Evolutionary conservation across 2,329 filamentous ascomycete species (phyloP).

Genomic region (Claviceps fusiformis): DNA sequence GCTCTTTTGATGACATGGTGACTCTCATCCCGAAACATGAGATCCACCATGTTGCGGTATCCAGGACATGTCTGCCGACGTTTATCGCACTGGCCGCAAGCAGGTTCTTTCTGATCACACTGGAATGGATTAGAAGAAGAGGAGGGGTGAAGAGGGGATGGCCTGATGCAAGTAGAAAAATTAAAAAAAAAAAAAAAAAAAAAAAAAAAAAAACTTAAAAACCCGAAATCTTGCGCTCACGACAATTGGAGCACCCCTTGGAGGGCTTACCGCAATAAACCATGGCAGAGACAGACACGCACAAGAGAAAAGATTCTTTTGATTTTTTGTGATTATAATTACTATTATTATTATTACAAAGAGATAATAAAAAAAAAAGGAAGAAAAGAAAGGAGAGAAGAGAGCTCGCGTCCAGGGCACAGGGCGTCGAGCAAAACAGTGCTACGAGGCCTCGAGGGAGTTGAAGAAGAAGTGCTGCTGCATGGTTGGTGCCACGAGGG

Average conservation of each 20-base stretch:
- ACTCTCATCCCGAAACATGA: slow-evolving; percentile 46
- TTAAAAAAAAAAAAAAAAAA: too few relatives aligned
- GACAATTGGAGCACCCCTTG: slow-evolving; percentile 41
- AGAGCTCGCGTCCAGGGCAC: too few relatives aligned
- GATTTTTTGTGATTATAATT: too few relatives aligned
- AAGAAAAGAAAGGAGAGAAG: too few relatives aligned
- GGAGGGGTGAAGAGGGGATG: too few relatives aligned
- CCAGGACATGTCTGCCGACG: slow-evolving; percentile 38
- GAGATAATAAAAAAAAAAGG: not conserved
- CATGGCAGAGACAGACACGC: slow-evolving; percentile 20
- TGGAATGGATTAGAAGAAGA: slow-evolving; percentile 14
- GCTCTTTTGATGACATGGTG: slow-evolving; percentile 41
- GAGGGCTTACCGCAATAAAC: slow-evolving; percentile 46
- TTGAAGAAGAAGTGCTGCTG: too few relatives aligned
- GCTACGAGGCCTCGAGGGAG: too few relatives aligned
- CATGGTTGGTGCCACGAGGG: too few relatives aligned
- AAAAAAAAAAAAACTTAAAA: slow-evolving; percentile 18
- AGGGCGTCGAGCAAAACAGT: too few relatives aligned
- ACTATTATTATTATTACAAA: not conserved
- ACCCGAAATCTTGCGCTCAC: slow-evolving; percentile 42
- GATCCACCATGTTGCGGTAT: slow-evolving; percentile 40
- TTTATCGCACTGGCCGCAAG: slow-evolving; percentile 42
- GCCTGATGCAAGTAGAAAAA: too few relatives aligned
- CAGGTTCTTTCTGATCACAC: slow-evolving; percentile 39
- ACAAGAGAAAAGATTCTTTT: too few relatives aligned